Conservation (phyloP, 768 basidiomycete genomes). For the Ramaria sp. region DNA sequence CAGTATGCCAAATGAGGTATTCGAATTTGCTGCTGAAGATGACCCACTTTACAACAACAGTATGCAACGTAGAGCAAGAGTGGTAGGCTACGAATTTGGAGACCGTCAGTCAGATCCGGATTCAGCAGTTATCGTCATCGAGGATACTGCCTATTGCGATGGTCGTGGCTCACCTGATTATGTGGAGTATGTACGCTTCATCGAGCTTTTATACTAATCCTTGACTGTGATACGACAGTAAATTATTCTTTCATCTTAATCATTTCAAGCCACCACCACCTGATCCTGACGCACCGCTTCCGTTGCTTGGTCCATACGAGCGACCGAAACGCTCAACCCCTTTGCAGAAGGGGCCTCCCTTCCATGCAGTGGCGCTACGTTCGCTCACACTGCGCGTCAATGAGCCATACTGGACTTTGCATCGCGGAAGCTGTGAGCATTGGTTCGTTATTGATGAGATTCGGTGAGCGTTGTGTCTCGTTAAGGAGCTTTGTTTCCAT, state of each 20-base stretch:
- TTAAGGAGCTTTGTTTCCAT: not conserved
- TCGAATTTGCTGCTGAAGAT: slow-evolving; percentile 15
- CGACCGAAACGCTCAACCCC: slow-evolving; percentile 15
- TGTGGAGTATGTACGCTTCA: slow-evolving; percentile 34
- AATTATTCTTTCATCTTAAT: slow-evolving; percentile 31
- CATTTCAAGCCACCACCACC: slow-evolving; percentile 16
- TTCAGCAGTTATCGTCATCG: slow-evolving; percentile 41
- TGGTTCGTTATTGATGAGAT: slow-evolving; percentile 65
- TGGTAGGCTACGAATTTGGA: slow-evolving; percentile 5
- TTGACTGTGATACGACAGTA: slow-evolving; percentile 24
- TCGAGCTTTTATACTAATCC: not conserved
- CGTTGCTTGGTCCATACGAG: slow-evolving; percentile 5
- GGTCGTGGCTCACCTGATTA: slow-evolving; percentile 40
- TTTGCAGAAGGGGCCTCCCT: slow-evolving; percentile 28
- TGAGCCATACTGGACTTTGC: slow-evolving; percentile 75
- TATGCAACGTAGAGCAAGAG: not conserved
- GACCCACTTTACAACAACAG: not conserved
- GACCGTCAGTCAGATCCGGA: slow-evolving; percentile 1
- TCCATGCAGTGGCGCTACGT: slow-evolving; percentile 38
- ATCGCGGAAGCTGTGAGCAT: slow-evolving; percentile 76
- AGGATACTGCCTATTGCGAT: slow-evolving; percentile 49
- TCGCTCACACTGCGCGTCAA: slow-evolving; percentile 52
- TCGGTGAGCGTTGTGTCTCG: slow-evolving; percentile 30
- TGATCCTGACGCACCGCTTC: slow-evolving; percentile 13
- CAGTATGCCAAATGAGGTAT: slow-evolving; percentile 32